A percentile compares a stretch with the other conserved stretches of the same genome.
Evolutionary conservation across 495 filamentous ascomycete genomes (phyloP).

Genomic region (Penicillium diatomitis): DNA sequence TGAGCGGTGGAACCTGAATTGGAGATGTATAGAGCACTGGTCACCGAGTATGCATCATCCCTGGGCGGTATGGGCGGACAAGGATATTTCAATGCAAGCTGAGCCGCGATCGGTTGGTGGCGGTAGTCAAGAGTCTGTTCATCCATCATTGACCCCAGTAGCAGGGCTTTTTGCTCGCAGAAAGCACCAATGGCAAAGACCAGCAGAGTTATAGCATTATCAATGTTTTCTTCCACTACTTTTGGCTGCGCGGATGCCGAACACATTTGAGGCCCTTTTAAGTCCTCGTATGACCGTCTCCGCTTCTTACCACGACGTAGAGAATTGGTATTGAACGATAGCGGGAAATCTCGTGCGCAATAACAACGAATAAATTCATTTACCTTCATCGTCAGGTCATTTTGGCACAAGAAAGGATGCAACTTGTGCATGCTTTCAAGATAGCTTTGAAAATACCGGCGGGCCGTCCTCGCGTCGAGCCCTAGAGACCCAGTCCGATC

Average conservation of each 20-base stretch:
- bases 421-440: slow-evolving; percentile 74
- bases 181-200: slow-evolving; percentile 83
- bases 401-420: slow-evolving; percentile 72
- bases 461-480: slow-evolving; percentile 52
- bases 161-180: slow-evolving; percentile 48
- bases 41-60: slow-evolving; percentile 2
- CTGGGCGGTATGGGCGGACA: slow-evolving; percentile 7
- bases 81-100: slow-evolving; percentile 22
- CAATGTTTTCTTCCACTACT: slow-evolving; percentile 31
- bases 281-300: slow-evolving; percentile 33
- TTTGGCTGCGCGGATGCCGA: slow-evolving; percentile 5
- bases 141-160: slow-evolving; percentile 48
- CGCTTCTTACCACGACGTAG: slow-evolving; percentile 25
- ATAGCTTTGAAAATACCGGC: slow-evolving; percentile 59
- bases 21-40: slow-evolving; percentile 18
- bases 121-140: slow-evolving; percentile 14
- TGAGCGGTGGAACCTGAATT: slow-evolving; percentile 20
- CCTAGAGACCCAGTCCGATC: slow-evolving; percentile 53
- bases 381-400: slow-evolving; percentile 37
- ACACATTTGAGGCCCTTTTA: slow-evolving; percentile 13
- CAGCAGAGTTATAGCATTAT: slow-evolving; percentile 70
- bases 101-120: too few species aligned
- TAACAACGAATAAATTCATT: slow-evolving; percentile 43
- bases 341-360: slow-evolving; percentile 17
- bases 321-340: neutral